Base-by-base conservation (phyloP, 1,139 yeast species). In the Protomyces macrosporus region DNA sequence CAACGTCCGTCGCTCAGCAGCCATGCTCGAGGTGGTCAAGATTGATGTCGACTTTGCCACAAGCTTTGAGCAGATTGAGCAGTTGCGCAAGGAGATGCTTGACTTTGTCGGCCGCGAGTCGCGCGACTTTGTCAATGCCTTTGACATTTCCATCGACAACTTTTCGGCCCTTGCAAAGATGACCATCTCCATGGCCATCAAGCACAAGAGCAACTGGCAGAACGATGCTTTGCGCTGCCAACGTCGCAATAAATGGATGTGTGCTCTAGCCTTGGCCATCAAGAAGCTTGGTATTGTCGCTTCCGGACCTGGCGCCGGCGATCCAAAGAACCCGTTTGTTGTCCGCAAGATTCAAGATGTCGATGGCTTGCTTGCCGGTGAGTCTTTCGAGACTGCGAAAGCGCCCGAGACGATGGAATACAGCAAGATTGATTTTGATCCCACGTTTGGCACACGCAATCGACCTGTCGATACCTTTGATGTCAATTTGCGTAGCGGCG, bases 1-100 rank as follows among this genome's bases (percentile, higher is more conserved):
- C 64, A 77, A 77, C 66, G 60, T 75, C 40, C 72, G 75, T 33
- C 71, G 80, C 34, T 74, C 80, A 4, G 76, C 76, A 1, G 73
- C 75, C 23, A 72, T 72, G 73, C 68, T 71, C 36, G 68, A 68
- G 45, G 45, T 45, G 3, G 40, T 68, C 14, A 45, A 64, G 9
- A 32, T 68, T 23, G 45, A 50, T 4, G 70, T 73, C 7, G 66
- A 69, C 12, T 69, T 72, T 60, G 78, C 75, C 42, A 77, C 79
- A 3, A 71, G 74, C 0, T 63, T 71, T 30, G 77, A 72, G 53
- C 75, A 76, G 52, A 68, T 77, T 36, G 76, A 75, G 32, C 69
- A 65, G 56, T 71, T 77, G 63, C 71, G 71, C 51, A 68, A 66
- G 3, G 69, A 71, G 1, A 65, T 77, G 48, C 68, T 69, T 57